Conservation (phyloP, 2,329 filamentous ascomycete species). For the Colletotrichum liaoningense region DNA sequence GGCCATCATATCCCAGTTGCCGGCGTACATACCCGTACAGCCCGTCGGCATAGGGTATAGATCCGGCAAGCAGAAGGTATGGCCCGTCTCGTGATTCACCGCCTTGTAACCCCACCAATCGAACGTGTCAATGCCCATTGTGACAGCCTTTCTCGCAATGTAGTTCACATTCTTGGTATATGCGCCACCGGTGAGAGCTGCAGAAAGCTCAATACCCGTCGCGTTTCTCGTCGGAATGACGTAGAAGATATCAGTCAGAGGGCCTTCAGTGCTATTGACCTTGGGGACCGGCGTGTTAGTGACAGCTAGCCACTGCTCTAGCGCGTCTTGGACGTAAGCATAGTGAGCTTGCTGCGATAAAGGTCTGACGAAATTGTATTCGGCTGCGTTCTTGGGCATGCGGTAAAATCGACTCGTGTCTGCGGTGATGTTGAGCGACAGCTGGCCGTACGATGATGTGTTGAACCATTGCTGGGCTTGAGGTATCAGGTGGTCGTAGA, state of each 20-base stretch:
- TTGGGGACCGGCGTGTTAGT: slow-evolving; percentile 27
- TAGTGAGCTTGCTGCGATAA: slow-evolving; percentile 41
- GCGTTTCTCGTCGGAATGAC: slow-evolving; percentile 43
- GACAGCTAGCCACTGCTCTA: slow-evolving; percentile 38
- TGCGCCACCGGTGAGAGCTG: slow-evolving; percentile 41
- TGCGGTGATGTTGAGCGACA: slow-evolving; percentile 39
- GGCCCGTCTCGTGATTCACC: slow-evolving; percentile 52
- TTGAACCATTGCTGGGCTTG: slow-evolving; percentile 24
- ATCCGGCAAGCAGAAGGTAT: slow-evolving; percentile 52
- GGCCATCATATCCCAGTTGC: slow-evolving; percentile 52
- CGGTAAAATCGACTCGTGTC: slow-evolving; percentile 41
- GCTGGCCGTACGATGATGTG: slow-evolving; percentile 31
- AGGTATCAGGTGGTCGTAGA: slow-evolving; percentile 8
- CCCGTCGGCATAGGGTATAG: slow-evolving; percentile 46
- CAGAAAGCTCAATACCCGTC: slow-evolving; percentile 41
- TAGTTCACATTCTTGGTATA: slow-evolving; percentile 39
- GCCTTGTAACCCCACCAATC: slow-evolving; percentile 46
- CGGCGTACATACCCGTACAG: slow-evolving; percentile 45
- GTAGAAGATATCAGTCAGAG: slow-evolving; percentile 43
- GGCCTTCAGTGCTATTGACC: slow-evolving; percentile 23
- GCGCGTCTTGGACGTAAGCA: slow-evolving; percentile 44
- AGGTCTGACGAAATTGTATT: slow-evolving; percentile 43
- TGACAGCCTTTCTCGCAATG: slow-evolving; percentile 46
- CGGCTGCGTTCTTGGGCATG: slow-evolving; percentile 39
- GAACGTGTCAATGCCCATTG: slow-evolving; percentile 47